phyloP scores from a whole-genome alignment of 768 basidiomycete species.

The Dentipellis sp. region DNA sequence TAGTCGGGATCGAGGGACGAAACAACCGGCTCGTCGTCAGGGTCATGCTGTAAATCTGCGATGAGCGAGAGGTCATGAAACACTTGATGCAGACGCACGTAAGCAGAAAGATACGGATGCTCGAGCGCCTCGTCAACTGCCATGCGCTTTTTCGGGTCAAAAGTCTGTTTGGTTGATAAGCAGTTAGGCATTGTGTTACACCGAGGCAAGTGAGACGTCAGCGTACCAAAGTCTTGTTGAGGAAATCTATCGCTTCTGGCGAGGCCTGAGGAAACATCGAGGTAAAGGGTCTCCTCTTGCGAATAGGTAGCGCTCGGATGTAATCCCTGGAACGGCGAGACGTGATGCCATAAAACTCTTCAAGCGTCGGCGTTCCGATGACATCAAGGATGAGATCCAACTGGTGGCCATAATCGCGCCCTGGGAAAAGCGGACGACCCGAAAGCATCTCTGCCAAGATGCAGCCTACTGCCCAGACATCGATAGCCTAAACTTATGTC shows the following conservation, averaged over 20 bases:
- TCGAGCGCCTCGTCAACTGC: slow-evolving; percentile 75
- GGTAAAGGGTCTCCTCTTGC: slow-evolving; percentile 62
- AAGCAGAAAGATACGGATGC: slow-evolving; percentile 76
- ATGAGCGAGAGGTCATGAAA: too few species aligned
- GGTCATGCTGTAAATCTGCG: slow-evolving; percentile 50
- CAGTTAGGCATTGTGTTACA: not conserved
- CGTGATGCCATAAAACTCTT: slow-evolving; percentile 88
- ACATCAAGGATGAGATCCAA: slow-evolving; percentile 83
- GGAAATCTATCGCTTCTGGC: slow-evolving; percentile 61
- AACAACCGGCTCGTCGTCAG: slow-evolving; percentile 84
- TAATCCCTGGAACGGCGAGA: slow-evolving; percentile 80
- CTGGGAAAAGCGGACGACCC: slow-evolving; percentile 80
- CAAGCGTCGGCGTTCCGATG: slow-evolving; percentile 80
- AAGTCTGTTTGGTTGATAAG: slow-evolving; percentile 40
- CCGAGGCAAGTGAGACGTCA: not conserved
- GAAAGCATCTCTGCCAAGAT: slow-evolving; percentile 77
- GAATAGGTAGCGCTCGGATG: slow-evolving; percentile 77
- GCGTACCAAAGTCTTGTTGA: slow-evolving; percentile 59
- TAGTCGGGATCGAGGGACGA: slow-evolving; percentile 73
- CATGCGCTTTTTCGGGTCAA: slow-evolving; percentile 80
- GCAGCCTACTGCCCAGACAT: slow-evolving; percentile 69
- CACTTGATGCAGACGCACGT: slow-evolving; percentile 32
- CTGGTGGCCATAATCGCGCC: slow-evolving; percentile 82
- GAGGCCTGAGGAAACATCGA: slow-evolving; percentile 73
- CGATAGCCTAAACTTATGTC: slow-evolving; percentile 39